Percentiles rank a stretch among this genome's conserved stretches.
Evolutionary conservation across 2,329 filamentous ascomycete genomes (phyloP).

Genomic region (Cladophialophora chaetospira): DNA sequence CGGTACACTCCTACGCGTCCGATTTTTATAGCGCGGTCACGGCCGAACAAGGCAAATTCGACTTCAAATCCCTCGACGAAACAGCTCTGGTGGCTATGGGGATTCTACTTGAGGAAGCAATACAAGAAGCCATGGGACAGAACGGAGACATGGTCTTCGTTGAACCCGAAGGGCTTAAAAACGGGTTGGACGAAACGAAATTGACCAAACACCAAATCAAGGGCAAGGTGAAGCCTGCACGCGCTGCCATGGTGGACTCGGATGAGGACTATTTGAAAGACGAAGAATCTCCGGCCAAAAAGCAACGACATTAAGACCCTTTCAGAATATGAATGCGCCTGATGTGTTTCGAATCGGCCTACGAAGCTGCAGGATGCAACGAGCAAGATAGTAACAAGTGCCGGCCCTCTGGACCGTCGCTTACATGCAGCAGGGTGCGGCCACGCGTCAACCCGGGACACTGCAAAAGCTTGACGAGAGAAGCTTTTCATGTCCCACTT

Average conservation of each 20-base stretch:
- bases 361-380: not conserved
- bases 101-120: conserved; percentile 62
- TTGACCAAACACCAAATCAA: conserved; percentile 29
- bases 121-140: conserved; percentile 53
- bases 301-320: conserved; percentile 16
- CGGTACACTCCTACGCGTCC: conserved; percentile 59
- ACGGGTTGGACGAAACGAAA: conserved; percentile 22
- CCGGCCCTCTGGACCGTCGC: too few relatives aligned
- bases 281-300: conserved; percentile 25
- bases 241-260: conserved; percentile 10
- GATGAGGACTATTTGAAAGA: conserved; percentile 20
- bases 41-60: conserved; percentile 38
- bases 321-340: too few relatives aligned
- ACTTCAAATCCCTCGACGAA: conserved; percentile 61
- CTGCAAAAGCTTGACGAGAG: not conserved
- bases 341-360: not conserved
- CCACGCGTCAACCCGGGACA: not conserved
- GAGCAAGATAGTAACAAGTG: too few relatives aligned
- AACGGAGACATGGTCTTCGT: conserved; percentile 62
- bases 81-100: conserved; percentile 63
- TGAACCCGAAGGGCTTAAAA: conserved; percentile 46
- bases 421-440: too few relatives aligned
- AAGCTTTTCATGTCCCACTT: not conserved
- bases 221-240: conserved; percentile 25
- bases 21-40: conserved; percentile 54